Evolutionary conservation across 2,329 filamentous ascomycete genomes (phyloP).

Genomic region (Calycina marina): DNA sequence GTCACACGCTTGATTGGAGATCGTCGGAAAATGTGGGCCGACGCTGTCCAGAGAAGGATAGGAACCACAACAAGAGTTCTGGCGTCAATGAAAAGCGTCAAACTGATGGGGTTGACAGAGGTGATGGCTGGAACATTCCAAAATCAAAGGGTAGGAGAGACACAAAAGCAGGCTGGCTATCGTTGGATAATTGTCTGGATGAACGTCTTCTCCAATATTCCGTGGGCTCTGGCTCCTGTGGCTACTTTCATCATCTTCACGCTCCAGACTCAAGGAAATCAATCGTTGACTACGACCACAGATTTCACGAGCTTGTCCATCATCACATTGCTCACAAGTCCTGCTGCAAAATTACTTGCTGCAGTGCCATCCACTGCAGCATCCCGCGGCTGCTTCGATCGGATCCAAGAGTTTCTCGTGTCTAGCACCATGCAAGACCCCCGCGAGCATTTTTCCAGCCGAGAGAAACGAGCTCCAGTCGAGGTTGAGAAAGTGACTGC

Average conservation of each 20-base stretch:
- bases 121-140: conserved; percentile 23
- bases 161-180: conserved; percentile 8
- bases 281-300: conserved; percentile 1
- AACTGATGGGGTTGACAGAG: conserved; percentile 28
- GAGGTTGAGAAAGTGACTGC: too few relatives aligned
- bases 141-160: conserved; percentile 8
- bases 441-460: too few relatives aligned
- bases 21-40: conserved; percentile 24
- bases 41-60: conserved; percentile 27
- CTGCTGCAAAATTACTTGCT: conserved; percentile 1
- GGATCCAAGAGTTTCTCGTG: conserved; percentile 6
- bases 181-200: conserved; percentile 4
- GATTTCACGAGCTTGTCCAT: conserved; percentile 5
- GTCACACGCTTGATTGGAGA: conserved; percentile 6
- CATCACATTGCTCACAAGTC: conserved; percentile 2
- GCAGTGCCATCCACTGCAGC: conserved; percentile 1
- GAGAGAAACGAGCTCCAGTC: too few relatives aligned
- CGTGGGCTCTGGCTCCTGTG: not conserved
- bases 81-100: conserved; percentile 28
- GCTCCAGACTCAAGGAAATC: conserved; percentile 3
- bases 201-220: conserved; percentile 1
- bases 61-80: conserved; percentile 27
- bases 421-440: too few relatives aligned
- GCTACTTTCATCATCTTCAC: conserved; percentile 3
- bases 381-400: conserved; percentile 1